phyloP scores from a whole-genome alignment of 163 green algal species.

The Chlamydomonas reinhardtii region DNA sequence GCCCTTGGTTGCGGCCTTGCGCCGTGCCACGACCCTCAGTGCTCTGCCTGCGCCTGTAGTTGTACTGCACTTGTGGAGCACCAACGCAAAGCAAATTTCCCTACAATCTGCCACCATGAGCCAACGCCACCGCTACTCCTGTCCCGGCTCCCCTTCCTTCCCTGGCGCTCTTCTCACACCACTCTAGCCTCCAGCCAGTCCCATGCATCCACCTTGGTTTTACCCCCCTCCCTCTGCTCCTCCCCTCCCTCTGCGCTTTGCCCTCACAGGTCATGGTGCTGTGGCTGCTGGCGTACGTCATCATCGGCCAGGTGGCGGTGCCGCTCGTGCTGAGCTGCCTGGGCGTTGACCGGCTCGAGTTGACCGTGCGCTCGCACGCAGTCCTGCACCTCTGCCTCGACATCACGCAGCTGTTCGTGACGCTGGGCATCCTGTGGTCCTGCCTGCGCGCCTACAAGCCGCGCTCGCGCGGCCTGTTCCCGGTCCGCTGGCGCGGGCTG shows the following conservation, averaged over 20 bases:
- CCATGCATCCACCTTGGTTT: neutral
- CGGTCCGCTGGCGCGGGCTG: conserved; percentile 50
- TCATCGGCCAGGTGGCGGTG: conserved; percentile 63
- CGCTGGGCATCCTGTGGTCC: conserved; percentile 80
- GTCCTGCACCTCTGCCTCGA: conserved; percentile 89
- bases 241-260: neutral
- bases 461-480: conserved; percentile 75
- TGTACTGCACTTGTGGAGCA: too few relatives aligned
- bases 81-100: too few relatives aligned
- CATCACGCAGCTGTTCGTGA: conserved; percentile 81
- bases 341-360: conserved; percentile 68
- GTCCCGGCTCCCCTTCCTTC: too few relatives aligned
- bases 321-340: conserved; percentile 56
- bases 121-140: too few relatives aligned
- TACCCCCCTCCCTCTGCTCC: neutral
- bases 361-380: conserved; percentile 75
- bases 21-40: too few relatives aligned
- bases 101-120: too few relatives aligned
- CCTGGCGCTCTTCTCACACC: too few relatives aligned
- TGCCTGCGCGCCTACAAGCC: conserved; percentile 76
- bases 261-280: conserved; percentile 82
- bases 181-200: too few relatives aligned
- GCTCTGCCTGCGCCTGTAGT: too few relatives aligned
- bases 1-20: too few relatives aligned
- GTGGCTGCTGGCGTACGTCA: conserved; percentile 86